Evolutionary conservation across 2,329 filamentous ascomycete genomes (phyloP), one percentile per base, ranked within the genome.

Genomic region (Microdochium bolleyi): DNA sequence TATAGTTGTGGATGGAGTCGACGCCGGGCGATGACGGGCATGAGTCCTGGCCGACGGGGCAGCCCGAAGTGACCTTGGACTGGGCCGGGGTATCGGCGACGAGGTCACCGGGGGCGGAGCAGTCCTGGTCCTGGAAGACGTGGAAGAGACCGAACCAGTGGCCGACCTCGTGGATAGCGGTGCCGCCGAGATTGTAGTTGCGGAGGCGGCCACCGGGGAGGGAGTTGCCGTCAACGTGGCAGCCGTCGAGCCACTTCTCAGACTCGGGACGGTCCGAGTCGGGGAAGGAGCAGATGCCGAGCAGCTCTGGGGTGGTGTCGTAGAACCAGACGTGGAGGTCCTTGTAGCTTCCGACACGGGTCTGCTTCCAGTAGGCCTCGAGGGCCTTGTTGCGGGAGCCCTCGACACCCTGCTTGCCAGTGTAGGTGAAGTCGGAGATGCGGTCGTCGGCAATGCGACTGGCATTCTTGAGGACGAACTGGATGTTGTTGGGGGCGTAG

Each of bases 71-170:
- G 22, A 63, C 52, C 10, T 61, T 69, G 62, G 60, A 64, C 57
- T 73, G 64, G 16, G 69, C 56, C 22, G 71, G 68, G 27, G 71
- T 74, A 55, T 74, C 72, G 51, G 67, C 59, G 34, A 74, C 63
- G 56, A 61, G 69, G 55, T 71, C 66, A 5, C 59, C 59, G 48
- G 72, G 69, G 52, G 66, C 62, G 64, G 74, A 75, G 30, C 65
- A 67, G 37, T 68, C 71, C 57, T 72, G 65, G 64, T 46, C 41
- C 41, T 75, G 60, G 62, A 77, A 77, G 48, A 73, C 75, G 62
- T 78, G 74, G 58, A 66, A 68, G 24, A 78, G 68, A 50, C 74
- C 73, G 51, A 77, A 62, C 74, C 74, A 77, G 65, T 77, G 74
- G 16, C 74, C 74, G 46, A 72, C 63, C 62, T 77, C 74, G 64